Conservation (phyloP, 2,329 filamentous ascomycete genomes). For the Dactylellina drechsleri region DNA sequence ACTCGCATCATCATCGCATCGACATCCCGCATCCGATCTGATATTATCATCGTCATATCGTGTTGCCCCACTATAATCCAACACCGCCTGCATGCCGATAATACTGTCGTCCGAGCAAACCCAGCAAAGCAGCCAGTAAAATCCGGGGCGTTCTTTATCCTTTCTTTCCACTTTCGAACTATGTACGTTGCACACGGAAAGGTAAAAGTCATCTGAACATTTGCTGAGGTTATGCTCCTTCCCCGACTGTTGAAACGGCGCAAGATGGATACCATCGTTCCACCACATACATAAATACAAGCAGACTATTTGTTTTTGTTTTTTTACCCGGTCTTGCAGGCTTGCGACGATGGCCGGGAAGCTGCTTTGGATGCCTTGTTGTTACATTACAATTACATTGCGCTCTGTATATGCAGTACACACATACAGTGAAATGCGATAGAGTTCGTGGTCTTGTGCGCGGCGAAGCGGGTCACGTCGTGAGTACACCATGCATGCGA, state of each 20-base stretch:
- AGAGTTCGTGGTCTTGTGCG: not conserved
- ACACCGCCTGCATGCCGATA: not conserved
- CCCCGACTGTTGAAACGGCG: no score
- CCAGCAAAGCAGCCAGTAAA: no score
- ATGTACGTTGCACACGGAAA: no score
- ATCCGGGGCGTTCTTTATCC: no score
- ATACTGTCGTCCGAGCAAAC: no score
- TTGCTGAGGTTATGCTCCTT: no score
- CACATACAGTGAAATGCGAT: not conserved
- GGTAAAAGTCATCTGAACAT: no score
- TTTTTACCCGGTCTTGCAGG: constrained; percentile 11
- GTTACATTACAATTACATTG: no score
- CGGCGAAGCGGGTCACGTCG: not conserved
- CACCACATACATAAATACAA: not conserved
- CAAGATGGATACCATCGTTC: no score
- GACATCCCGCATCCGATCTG: constrained; percentile 1
- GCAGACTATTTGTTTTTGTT: no score
- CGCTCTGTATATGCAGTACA: not conserved
- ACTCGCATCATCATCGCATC: not conserved
- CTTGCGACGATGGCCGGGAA: not conserved
- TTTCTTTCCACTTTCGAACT: no score
- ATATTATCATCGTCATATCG: not conserved
- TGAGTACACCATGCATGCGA: not conserved
- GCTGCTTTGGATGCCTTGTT: no score
- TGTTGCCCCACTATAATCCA: constrained; percentile 20